Base-by-base conservation (phyloP, 1,284 basidiomycete genomes). In the Puccinia hordei region DNA sequence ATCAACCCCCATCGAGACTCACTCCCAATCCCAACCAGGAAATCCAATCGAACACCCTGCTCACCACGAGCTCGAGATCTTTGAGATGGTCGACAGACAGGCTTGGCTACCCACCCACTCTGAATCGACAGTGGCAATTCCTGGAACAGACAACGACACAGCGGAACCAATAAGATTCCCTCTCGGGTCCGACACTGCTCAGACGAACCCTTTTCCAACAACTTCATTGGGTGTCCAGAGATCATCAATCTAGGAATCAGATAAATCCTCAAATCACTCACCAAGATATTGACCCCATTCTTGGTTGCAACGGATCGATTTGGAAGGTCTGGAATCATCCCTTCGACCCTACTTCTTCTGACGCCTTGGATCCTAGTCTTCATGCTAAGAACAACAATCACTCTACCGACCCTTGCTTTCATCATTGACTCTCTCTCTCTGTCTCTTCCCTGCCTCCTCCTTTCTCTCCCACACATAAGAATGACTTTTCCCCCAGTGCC, bases 41-140 rank as follows among this genome's bases (percentile, higher is more conserved):
- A 27, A 61, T 9, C 41, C n/a, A 57, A 12, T 13, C 22, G 17
- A 5, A 35, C 33, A 51, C 9, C 19, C 24, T 30, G 35, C 38
- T n/a, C 44, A 19, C 6, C 44, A 49, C 24, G 24, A 27, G 33
- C 33, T 24, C 61, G 30, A 12, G 13, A 38, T 12, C 9, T 3
- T 65, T 59, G 12, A 65, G 63, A 51, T 76, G 73, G 73, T 65
- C 73, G 30, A 76, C 73, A 12, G 73, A 65, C 22, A 13, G 73
- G 51, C 73, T 59, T 10, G 73, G 73, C n/a, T 24, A n/a, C 12
- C 73, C 73, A 33, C 73, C 73, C 5, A 59, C 57, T 13, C 33
- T 76, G 22, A 19, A 27, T 19, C 51, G 63, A 15, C 22, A 44
- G 27, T 41, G 65, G n/a, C 15, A 49, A n/a, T 76, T 76, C n/a